Evolutionary conservation across 768 basidiomycete species (phyloP), one percentile per base, ranked within the genome.

Genomic region (Tulasnella sp.): DNA sequence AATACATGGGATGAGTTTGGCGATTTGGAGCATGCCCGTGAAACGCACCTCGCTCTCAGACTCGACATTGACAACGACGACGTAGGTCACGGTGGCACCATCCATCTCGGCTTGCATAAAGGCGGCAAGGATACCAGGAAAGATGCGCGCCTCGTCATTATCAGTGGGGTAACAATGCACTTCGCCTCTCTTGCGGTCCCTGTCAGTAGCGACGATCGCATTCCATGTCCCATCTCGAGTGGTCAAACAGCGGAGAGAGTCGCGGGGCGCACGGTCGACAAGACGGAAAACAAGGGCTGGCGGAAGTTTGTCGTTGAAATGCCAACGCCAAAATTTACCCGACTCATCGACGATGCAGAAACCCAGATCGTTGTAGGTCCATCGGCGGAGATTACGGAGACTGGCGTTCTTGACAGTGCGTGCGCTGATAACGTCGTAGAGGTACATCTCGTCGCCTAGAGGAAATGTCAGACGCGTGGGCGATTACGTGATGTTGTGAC

Each of bases 271-370:
- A 6, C 51, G 32, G 36, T 53, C 51, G 36, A 53, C 51, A 34
- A 53, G 37, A 19, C 51, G 31, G 37, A 53, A 53, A 5, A 53
- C 19, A 34, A 53, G 40, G 14, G 32, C 36, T 4, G 51, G 51
- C 2, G 51, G 51, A 14, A 53, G 37, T 19, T 39, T 53, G 36
- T 53, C 51, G 3, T 37, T 19, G 23, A 53, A 53, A 14, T 27
- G 23, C 51, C 51, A 53, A 12, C 51, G 37, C 51, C 51, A 53
- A 29, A 53, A 53, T 39, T 53, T 53, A 21, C 51, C 51, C 19
- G 32, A 36, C n/a, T 35, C 34, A 15, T 53, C 51, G 36, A 53
- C 51, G n/a, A 53, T 32, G 36, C 51, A 53, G 51, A 53, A 53
- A 6, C 51, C 51, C 15, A 53, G 19, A 6, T 35, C 36, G 51